Base-by-base conservation (phyloP, 75 land plant genomes). In the Pinus albicaulis region DNA sequence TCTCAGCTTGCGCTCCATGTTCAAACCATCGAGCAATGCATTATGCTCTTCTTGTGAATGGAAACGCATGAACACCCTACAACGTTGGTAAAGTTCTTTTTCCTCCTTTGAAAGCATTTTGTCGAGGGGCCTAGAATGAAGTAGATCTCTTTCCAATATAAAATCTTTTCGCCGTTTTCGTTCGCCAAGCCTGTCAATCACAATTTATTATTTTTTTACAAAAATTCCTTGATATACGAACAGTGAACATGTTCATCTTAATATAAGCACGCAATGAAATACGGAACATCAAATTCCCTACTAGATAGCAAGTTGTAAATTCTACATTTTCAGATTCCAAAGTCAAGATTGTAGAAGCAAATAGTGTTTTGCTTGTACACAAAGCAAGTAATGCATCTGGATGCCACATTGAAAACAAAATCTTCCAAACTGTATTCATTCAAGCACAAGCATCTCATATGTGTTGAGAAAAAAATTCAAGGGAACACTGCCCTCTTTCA, bases 101-200 rank as follows among this genome's bases (percentile, higher is more conserved):
- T 94, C 98, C 56, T 96, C 99, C 61, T 79, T 83, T 34, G 92
- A 75, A n/a, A 86, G 79, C 56, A 92, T 83, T 76, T 84, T 86
- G 69, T 94, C 98, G 38, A 90, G 79, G 25, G 88, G 91, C 81
- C 84, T 89, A 55, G 93, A 84, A 75, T 90, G 69, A 17, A 92
- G 82, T 59, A 94, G 80, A 26, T 91, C 91, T 77, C 98, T 94
- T 72, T 96, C 93, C 66, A 96, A 64, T 79, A 96, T 93, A 59
- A 98, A 98, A 59, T 95, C 92, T 76, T 98, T 98, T 57, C 99
- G 84, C 74, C 98, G 86, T 76, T 95, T 95, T 80, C 99, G 88
- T 80, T 98, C 99, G 78, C 91, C 92, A 74, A 98, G 89, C 83
- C 99, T 98, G 83, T 59, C 77, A 86, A 48, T 48, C 53, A 48